Evolutionary conservation across 768 basidiomycete genomes (phyloP).

Genomic region (Roridomyces roridus): DNA sequence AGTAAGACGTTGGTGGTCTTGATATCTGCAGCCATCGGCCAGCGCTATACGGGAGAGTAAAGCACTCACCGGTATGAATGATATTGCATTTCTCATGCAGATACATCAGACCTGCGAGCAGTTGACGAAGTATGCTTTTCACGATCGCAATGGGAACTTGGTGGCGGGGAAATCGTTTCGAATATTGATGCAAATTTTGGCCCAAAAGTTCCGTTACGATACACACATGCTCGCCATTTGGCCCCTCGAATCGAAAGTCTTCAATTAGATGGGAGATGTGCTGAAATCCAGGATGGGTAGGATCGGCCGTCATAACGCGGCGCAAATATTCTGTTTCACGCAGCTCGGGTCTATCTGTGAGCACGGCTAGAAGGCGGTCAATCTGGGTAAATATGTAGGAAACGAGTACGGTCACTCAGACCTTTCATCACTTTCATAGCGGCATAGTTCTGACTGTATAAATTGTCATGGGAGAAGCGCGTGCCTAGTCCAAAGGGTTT

Average conservation of each 20-base stretch:
- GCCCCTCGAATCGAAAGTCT: slow-evolving; percentile 7
- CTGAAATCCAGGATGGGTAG: slow-evolving; percentile 14
- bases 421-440: slow-evolving; percentile 18
- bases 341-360: slow-evolving; percentile 7
- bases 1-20: slow-evolving; percentile 12
- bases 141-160: not conserved
- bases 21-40: slow-evolving; percentile 6
- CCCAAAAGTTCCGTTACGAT: slow-evolving; percentile 14
- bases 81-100: slow-evolving; percentile 16
- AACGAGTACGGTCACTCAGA: not conserved
- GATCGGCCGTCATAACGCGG: slow-evolving; percentile 14
- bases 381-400: not conserved
- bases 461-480: not conserved
- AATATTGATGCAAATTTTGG: slow-evolving; percentile 5
- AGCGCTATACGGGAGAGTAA: not conserved
- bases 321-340: slow-evolving; percentile 5
- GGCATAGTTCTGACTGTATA: not conserved
- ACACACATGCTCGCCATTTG: slow-evolving; percentile 10
- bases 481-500: not conserved
- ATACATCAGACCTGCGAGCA: slow-evolving; percentile 1
- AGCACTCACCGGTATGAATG: slow-evolving; percentile 4
- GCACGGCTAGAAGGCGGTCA: slow-evolving; percentile 2
- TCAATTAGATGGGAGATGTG: slow-evolving; percentile 16
- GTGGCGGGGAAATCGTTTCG: slow-evolving; percentile 1
- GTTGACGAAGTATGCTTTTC: not conserved